Base-by-base conservation (phyloP, 768 basidiomycete genomes). In the Pleurotus citrinopileatus region DNA sequence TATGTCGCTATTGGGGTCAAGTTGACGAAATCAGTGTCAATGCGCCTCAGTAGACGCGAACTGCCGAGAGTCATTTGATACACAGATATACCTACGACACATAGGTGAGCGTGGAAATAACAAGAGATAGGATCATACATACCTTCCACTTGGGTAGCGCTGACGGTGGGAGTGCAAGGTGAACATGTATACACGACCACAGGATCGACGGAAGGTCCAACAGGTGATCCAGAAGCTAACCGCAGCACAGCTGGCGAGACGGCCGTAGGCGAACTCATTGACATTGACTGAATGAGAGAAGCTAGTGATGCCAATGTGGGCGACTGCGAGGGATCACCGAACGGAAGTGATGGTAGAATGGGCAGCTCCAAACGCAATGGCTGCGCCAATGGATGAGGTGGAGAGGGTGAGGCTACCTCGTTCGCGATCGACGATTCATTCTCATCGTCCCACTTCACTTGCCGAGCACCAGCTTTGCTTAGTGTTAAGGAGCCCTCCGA, bases 21-120 rank as follows among this genome's bases (percentile, higher is more conserved):
- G 65, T 90, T 87, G 61, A 90, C 87, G 59, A 86, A 90, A 62
- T 88, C 86, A 28, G 87, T 87, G 69, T 90, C 88, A 52, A 89
- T 82, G 58, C 89, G 83, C 60, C 89, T 82, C 58, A 89, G 68
- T 43, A 90, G 73, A 27, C 77, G 70, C 47, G 73, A 73, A 6
- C 76, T 66, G 36, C 80, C 82, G 8, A 89, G 74, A 48, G 70
- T 73, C 67, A 83, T 86, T 63, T 86, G 85, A 67, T 89, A 90
- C 46, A 90, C 87, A 34, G 86, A 80, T 53, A 90, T 84, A 59
- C 83, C 88, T 90, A 54, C 12, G 55, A 46, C 20, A 55, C 44
- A 34, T 65, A 50, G 37, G 29, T 29, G 15, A 26, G 44, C 13
- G 26, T 22, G 17, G 17, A 20, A 20, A 25, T 4, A 44, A 22